Evolutionary conservation across 2,329 filamentous ascomycete species (phyloP), one percentile per base, ranked within the genome.

Genomic region (Penicillium sp.): DNA sequence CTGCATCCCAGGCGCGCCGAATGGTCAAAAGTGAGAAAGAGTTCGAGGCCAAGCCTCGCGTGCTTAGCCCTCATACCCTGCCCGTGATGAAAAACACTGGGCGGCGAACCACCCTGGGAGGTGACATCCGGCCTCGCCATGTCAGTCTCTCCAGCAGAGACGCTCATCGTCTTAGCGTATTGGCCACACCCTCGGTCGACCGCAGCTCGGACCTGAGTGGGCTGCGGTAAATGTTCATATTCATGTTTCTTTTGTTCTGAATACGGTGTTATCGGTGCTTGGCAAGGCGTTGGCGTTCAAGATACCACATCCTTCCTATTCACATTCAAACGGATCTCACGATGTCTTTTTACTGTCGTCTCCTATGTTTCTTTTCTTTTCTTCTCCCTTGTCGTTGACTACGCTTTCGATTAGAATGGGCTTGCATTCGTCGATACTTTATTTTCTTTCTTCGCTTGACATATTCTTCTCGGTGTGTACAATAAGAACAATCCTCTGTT

Each of bases 1-100:
- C 79, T 1, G 79, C 81, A 16, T 75, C 77, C 39, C 81, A 84
- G 47, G 81, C 82, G 17, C 72, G 83, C 29, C 73, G 83, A 10
- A 84, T 86, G 79, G 77, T 81, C 26, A 80, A 77, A 57, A 76
- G 72, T 33, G 76, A 81, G 20, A 79, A 78, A 50, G 77, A 78
- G 28, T 69, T 72, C 33, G 74, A 77, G 13, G 71, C 69, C 54
- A 76, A 75, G 44, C 66, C 67, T 26, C 78, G 73, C 41, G 79
- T 85, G 10, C 65, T 85, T 34, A 81, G 79, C 50, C 82, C 83
- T 18, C 71, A 80, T 21, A 74, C 72, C 18, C 69, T 78, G 13
- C 76, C 80, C 2, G 72, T 84, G 18, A 72, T 75, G 53, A 84
- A 84, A 59, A 63, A 64, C 26, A 71, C 65, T 4, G 65, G 60